These are phyloP conservation scores for Multifurca ochricompacta DNA, from an alignment of 768 basidiomycete genomes.

Conservation along the genomic window DNA sequence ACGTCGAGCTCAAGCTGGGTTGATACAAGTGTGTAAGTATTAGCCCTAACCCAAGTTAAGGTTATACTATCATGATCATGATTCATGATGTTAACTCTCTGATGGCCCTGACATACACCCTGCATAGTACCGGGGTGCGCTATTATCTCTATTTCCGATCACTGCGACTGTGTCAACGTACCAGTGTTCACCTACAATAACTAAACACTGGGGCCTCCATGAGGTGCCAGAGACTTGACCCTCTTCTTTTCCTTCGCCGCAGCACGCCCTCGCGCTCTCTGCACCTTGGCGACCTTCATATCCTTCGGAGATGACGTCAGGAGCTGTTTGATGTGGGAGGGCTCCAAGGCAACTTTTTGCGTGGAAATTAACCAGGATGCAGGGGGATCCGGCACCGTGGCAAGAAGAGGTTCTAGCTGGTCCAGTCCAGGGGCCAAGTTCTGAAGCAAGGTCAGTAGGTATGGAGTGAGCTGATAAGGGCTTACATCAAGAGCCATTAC, in stretches of 20 bases:
- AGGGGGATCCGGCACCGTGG: slow-evolving; percentile 44
- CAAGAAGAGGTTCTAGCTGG: slow-evolving; percentile 31
- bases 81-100: too few relatives aligned
- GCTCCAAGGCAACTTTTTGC: slow-evolving; percentile 34
- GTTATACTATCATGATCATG: too few relatives aligned
- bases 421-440: slow-evolving; percentile 34
- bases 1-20: not conserved
- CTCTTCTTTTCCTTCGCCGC: slow-evolving; percentile 37
- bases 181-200: not conserved
- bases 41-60: slow-evolving; percentile 3
- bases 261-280: slow-evolving; percentile 41
- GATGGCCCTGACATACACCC: too few relatives aligned
- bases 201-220: not conserved
- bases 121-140: not conserved
- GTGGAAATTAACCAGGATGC: slow-evolving; percentile 59
- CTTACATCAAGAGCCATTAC: slow-evolving; percentile 63
- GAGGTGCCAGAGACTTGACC: not conserved
- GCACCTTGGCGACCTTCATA: slow-evolving; percentile 61
- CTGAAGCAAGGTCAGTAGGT: slow-evolving; percentile 27
- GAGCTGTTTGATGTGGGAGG: slow-evolving; percentile 77
- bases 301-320: slow-evolving; percentile 73
- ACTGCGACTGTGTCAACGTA: not conserved
- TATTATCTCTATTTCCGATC: not conserved
- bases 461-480: slow-evolving; percentile 8
- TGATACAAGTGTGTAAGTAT: not conserved